Evolutionary conservation across 2,329 filamentous ascomycete genomes (phyloP), one percentile per base, ranked within the genome.

Genomic region (Metarhizium brunneum): DNA sequence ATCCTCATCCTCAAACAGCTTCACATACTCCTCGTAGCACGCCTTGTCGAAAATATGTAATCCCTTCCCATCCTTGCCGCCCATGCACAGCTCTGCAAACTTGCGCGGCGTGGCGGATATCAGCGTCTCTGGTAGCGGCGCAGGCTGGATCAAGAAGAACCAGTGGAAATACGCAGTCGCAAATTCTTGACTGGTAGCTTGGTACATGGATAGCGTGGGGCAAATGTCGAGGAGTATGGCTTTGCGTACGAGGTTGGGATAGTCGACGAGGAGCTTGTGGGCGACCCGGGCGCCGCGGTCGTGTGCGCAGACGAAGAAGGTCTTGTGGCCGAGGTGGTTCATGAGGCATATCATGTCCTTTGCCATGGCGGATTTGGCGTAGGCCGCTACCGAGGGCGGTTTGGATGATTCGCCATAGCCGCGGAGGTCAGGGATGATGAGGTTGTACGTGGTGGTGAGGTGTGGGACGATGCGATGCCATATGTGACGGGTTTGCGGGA

Each of bases 211-310:
- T 11, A 79, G 70, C 0, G 79, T 83, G 2, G 80, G 81, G 45
- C 75, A 78, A 47, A 83, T 80, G 56, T 82, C 79, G 2, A 81
- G 67, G 1, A 81, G 58, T 45, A 80, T 72, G 0, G 71, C 67
- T 54, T 68, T 76, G 18, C 62, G 58, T 1, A 81, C 68, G 11
- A 72, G 69, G 0, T 63, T 56, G 0, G 72, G 69, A 43, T 74
- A 71, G 54, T 78, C 75, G 16, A 81, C 78, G 42, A 73, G 73
- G 0, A 84, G 68, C 56, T 78, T 78, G 59, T 84, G 81, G 0
- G 78, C 71, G 2, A 83, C 74, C 35, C 80, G 69, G 0, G 77
- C 81, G 3, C 81, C 81, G 43, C 81, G 76, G 62, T 84, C 81
- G 61, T 84, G 81, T 0, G 73, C 78, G 56, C 78, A 78, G 20